Evolutionary conservation across 768 basidiomycete species (phyloP).

Genomic region (Russula compacta): DNA sequence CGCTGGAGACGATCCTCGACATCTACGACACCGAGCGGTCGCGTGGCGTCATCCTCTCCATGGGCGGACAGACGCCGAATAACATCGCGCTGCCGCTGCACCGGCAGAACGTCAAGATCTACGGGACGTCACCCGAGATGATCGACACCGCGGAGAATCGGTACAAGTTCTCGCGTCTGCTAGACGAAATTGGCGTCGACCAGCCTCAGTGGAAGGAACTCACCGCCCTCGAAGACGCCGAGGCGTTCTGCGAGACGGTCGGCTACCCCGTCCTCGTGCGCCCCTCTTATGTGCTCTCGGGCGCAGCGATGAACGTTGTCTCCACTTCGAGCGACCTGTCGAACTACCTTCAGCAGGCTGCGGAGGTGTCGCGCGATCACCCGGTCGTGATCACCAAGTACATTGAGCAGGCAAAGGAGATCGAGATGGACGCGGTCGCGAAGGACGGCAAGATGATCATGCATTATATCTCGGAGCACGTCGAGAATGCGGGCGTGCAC

Average conservation of each 20-base stretch:
- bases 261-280: constrained; percentile 94
- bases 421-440: constrained; percentile 99
- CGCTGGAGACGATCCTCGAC: constrained; percentile 90
- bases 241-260: constrained; percentile 84
- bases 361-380: constrained; percentile 91
- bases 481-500: constrained; percentile 98
- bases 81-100: constrained; percentile 94
- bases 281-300: constrained; percentile 98
- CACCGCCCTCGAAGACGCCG: constrained; percentile 81
- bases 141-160: constrained; percentile 99
- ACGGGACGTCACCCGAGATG: constrained; percentile 98
- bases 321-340: constrained; percentile 85
- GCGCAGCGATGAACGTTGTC: constrained; percentile 99
- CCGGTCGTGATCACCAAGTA: constrained; percentile 99
- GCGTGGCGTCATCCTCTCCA: constrained; percentile 88
- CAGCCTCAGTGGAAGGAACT: constrained; percentile 97
- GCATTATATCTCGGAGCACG: constrained; percentile 99
- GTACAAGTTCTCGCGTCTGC: constrained; percentile 97
- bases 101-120: constrained; percentile 97
- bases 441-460: constrained; percentile 97
- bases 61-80: constrained; percentile 99
- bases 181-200: constrained; percentile 98
- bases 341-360: constrained; percentile 89
- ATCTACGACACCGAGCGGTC: constrained; percentile 90
- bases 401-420: constrained; percentile 99